Conservation (phyloP, 257 asterid species). For the Henckelia pumila region DNA sequence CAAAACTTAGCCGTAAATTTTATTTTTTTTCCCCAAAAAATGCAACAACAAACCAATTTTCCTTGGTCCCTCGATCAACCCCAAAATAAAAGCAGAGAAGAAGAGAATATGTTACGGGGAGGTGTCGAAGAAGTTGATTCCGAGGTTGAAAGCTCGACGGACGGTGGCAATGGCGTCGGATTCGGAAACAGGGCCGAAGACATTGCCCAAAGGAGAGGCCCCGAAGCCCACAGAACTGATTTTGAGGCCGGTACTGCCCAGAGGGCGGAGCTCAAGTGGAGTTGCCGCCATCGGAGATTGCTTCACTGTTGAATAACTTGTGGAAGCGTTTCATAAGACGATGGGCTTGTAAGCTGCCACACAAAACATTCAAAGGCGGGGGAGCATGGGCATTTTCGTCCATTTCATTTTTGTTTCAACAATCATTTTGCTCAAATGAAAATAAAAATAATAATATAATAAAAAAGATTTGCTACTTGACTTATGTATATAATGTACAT, state of each 20-base stretch:
- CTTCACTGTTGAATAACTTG: neutral
- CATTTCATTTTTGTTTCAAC: too few species aligned
- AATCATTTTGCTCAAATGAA: too few species aligned
- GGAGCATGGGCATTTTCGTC: too few species aligned
- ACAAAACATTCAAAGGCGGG: too few species aligned
- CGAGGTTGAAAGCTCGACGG: constrained; percentile 68
- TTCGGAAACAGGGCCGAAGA: constrained; percentile 73
- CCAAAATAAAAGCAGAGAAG: constrained; percentile 1
- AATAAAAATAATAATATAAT: too few species aligned
- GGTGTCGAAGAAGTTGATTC: constrained; percentile 95
- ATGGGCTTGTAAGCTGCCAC: neutral
- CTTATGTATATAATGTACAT: too few species aligned
- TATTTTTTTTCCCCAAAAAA: too few species aligned
- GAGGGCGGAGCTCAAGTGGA: constrained; percentile 64
- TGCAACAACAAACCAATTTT: too few species aligned
- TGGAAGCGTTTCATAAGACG: neutral
- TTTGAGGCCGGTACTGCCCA: constrained; percentile 81
- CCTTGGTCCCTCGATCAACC: too few species aligned
- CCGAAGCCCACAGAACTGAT: constrained; percentile 89
- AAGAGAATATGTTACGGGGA: constrained; percentile 60
- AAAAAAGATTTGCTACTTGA: too few species aligned
- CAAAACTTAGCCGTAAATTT: too few species aligned
- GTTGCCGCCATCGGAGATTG: constrained; percentile 24
- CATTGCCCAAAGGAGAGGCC: constrained; percentile 97
- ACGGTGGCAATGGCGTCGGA: constrained; percentile 82